A percentile compares a stretch with the other conserved stretches of the same genome.
Evolutionary conservation across 768 basidiomycete genomes (phyloP).

Genomic region (Mycena pura): DNA sequence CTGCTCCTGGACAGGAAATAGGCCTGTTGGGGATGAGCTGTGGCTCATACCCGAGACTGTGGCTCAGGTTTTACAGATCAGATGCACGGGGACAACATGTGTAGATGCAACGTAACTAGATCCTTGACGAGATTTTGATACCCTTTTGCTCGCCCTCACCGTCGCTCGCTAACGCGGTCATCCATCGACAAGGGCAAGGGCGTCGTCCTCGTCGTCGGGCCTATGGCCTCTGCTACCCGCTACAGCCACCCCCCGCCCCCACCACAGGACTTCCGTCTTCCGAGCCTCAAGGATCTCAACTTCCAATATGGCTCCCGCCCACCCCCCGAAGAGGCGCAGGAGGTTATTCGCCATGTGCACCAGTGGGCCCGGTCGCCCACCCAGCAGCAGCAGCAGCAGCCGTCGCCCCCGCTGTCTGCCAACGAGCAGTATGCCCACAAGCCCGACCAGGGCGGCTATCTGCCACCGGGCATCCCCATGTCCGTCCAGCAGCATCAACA

Average conservation of each 20-base stretch:
- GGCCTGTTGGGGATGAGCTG: too few species aligned
- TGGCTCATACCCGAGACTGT: too few species aligned
- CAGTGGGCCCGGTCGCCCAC: conserved; percentile 39
- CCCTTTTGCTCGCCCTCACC: too few species aligned
- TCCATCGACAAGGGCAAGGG: too few species aligned
- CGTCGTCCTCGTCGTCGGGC: too few species aligned
- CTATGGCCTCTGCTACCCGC: conserved; percentile 24
- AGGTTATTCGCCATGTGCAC: conserved; percentile 36
- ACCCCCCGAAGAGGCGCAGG: conserved; percentile 39
- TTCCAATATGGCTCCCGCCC: conserved; percentile 51
- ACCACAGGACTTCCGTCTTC: conserved; percentile 61
- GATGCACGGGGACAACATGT: too few species aligned
- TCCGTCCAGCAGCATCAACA: conserved; percentile 25
- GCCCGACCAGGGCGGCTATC: conserved; percentile 57
- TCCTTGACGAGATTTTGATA: too few species aligned
- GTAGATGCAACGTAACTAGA: too few species aligned
- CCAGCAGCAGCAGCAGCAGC: conserved; percentile 51
- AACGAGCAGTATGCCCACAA: conserved; percentile 55
- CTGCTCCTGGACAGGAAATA: too few species aligned
- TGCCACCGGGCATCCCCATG: conserved; percentile 41
- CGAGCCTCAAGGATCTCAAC: conserved; percentile 77
- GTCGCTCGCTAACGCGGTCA: too few species aligned
- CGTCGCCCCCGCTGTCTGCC: conserved; percentile 54
- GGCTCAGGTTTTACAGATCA: too few species aligned
- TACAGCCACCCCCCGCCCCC: conserved; percentile 43